Evolutionary conservation across 192 early-diverging fungal species (phyloP).

Genomic region (Pilobolus umbonatus): DNA sequence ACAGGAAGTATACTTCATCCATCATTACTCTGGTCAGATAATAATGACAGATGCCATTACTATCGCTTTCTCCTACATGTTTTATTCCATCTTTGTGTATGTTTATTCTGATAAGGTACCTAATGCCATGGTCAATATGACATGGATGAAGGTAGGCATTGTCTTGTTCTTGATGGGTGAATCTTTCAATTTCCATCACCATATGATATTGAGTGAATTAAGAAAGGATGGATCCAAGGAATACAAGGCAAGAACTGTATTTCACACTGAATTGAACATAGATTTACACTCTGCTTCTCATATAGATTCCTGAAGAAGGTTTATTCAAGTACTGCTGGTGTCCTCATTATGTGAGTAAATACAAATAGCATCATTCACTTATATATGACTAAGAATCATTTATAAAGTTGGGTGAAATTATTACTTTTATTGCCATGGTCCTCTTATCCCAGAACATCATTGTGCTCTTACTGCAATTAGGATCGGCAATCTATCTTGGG

Average conservation of each 20-base stretch:
- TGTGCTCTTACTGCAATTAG: neutral
- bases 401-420: slow-evolving; percentile 25
- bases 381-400: neutral
- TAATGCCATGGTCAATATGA: neutral
- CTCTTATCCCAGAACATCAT: slow-evolving; percentile 11
- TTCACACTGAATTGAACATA: neutral
- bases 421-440: slow-evolving; percentile 12
- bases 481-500: slow-evolving; percentile 4
- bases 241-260: slow-evolving; percentile 14
- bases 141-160: neutral
- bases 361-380: neutral
- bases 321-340: slow-evolving; percentile 29
- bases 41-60: neutral
- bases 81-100: neutral
- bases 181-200: slow-evolving; percentile 21
- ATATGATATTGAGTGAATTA: slow-evolving; percentile 14
- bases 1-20: slow-evolving; percentile 25
- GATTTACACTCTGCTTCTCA: neutral
- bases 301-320: slow-evolving; percentile 22
- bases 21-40: slow-evolving; percentile 22
- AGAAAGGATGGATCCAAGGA: slow-evolving; percentile 9
- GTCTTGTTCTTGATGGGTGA: slow-evolving; percentile 20
- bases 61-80: slow-evolving; percentile 13
- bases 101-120: slow-evolving; percentile 11
- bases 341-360: slow-evolving; percentile 29